A percentile compares a stretch with the other conserved stretches of the same genome.
These are phyloP conservation scores for Melastoma candidum DNA, from an alignment of 441 rosid species.

Conservation along the genomic window DNA sequence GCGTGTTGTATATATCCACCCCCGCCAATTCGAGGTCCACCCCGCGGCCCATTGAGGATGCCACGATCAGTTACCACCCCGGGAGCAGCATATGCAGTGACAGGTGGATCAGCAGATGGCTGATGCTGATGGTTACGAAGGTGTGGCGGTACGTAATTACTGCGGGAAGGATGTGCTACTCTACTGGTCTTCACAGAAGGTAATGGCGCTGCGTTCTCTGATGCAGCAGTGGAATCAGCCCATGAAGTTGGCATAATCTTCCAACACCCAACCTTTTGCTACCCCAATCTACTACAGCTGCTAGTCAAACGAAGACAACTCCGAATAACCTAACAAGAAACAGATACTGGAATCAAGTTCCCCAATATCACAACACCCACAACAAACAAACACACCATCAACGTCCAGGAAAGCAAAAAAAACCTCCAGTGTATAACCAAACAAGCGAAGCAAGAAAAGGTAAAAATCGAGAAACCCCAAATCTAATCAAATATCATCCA, in stretches of 20 bases:
- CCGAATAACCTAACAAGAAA: background rate
- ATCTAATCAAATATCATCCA: no score
- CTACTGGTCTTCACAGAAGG: slow-evolving; percentile 12
- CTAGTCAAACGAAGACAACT: background rate
- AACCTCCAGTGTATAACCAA: no score
- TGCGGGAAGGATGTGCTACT: slow-evolving; percentile 21
- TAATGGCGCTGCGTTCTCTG: slow-evolving; percentile 26
- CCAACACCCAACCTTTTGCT: slow-evolving; percentile 7
- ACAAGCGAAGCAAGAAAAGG: no score
- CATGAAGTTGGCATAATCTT: slow-evolving; percentile 35
- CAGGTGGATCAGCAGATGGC: slow-evolving; percentile 20
- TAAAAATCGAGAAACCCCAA: no score
- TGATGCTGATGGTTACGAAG: slow-evolving; percentile 30
- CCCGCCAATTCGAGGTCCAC: slow-evolving; percentile 33
- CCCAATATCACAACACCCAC: no score
- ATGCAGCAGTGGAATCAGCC: slow-evolving; percentile 35
- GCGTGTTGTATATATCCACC: slow-evolving; percentile 19
- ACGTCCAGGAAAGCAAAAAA: no score
- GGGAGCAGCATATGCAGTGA: slow-evolving; percentile 10
- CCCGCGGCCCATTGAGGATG: slow-evolving; percentile 20
- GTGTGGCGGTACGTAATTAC: slow-evolving; percentile 47
- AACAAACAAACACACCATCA: no score
- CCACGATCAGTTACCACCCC: slow-evolving; percentile 20
- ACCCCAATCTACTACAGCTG: background rate
- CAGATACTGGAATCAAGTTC: no score